Base-by-base conservation (phyloP, 176 grass and related monocot genomes). In the Oryza meridionalis region DNA sequence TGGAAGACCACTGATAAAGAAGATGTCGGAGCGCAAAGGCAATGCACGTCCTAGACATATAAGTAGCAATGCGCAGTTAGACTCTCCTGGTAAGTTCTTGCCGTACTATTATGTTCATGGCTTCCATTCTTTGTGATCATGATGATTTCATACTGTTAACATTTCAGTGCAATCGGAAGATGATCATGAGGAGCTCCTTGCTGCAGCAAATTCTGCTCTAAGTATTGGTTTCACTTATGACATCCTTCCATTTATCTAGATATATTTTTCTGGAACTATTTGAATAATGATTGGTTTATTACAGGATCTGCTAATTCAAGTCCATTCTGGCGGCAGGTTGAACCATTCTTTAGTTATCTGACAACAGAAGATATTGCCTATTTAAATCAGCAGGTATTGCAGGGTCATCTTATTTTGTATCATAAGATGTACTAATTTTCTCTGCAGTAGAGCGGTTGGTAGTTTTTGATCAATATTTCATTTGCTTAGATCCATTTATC, bases 1-100 rank as follows among this genome's bases (percentile, higher is more conserved):
- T 89, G 92, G 92, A 71, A 88, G 92, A 73, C 84, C 90, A 63
- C 79, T 90, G 80, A 83, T 86, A 35, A 94, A 97, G 42, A 97
- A 97, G 62, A 83, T 92, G 79, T 97, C 94, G 22, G 94, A 97
- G 40, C 84, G 90, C 21, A 97, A 88, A 94, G 65, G 88, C 77
- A 82, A 88, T 70, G 42, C 82, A 65, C 86, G 84, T 25, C 84
- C 88, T 67, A 92, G 92, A 50, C 88, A 97, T 61, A 79, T 65
- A 71, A 70, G 62, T 69, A 82, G 72, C 79, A 94, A 83, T 81
- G 62, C 86, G 71, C 92, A 82, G 47, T 86, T 44, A 37, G 86
- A 96, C 32, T 90, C 80, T 82, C 82, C 82, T 71, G 89, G 94
- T 97, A 92, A 24, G 15, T 21, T 42, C 44, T 79, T 37, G 55